A percentile compares a stretch with the other conserved stretches of the same genome.
phyloP scores from a whole-genome alignment of 75 land plant species.

The Sequoiadendron giganteum region DNA sequence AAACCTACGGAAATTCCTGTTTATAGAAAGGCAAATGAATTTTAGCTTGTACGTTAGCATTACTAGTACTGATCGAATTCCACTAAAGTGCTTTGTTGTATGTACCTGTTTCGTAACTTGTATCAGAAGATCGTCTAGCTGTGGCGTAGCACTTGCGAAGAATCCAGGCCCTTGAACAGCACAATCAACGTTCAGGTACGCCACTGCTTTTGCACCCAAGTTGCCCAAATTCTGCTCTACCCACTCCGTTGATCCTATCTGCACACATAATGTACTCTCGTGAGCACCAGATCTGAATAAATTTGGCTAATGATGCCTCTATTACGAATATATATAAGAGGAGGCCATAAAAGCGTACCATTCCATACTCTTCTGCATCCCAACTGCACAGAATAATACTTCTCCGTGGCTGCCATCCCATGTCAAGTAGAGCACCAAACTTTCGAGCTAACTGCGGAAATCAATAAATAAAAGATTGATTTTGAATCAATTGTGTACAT shows the following conservation, averaged over 20 bases:
- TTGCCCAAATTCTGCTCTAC: slow-evolving; percentile 74
- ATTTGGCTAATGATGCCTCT: slow-evolving; percentile 73
- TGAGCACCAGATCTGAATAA: slow-evolving; percentile 35
- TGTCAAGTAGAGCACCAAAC: slow-evolving; percentile 35
- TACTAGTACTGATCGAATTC: too few relatives aligned
- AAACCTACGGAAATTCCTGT: too few relatives aligned
- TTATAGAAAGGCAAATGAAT: too few relatives aligned
- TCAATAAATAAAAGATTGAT: background rate
- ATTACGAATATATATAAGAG: slow-evolving; percentile 58
- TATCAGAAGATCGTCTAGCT: slow-evolving; percentile 63
- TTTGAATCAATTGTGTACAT: too few relatives aligned
- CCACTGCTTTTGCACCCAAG: slow-evolving; percentile 65
- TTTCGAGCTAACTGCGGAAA: slow-evolving; percentile 48
- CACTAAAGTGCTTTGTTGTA: too few relatives aligned
- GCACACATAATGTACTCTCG: slow-evolving; percentile 56
- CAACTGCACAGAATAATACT: slow-evolving; percentile 80
- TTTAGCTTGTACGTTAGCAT: too few relatives aligned
- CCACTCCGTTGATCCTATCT: slow-evolving; percentile 98
- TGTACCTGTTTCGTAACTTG: slow-evolving; percentile 35
- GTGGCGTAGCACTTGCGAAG: slow-evolving; percentile 73
- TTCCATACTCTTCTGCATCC: slow-evolving; percentile 89
- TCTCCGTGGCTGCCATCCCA: slow-evolving; percentile 66
- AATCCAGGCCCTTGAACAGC: slow-evolving; percentile 45
- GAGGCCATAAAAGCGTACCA: background rate
- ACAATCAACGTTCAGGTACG: slow-evolving; percentile 83